Conservation (phyloP, 345 rosid genomes). For the Dipteronia dyeriana region DNA sequence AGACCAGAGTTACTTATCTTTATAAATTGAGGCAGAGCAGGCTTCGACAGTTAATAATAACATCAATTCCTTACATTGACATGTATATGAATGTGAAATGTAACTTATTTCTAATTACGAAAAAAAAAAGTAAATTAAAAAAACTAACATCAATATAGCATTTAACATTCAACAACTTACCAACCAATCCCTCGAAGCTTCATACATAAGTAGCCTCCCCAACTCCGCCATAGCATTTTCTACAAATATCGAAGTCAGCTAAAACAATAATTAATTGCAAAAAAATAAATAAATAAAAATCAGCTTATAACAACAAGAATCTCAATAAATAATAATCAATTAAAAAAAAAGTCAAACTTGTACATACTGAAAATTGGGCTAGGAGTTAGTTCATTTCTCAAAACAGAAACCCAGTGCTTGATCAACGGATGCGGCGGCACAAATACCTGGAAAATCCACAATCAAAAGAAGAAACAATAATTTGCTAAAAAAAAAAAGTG, state of each 20-base stretch:
- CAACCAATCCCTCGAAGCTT: conserved; percentile 96
- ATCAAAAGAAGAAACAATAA: background rate
- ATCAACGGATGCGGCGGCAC: conserved; percentile 96
- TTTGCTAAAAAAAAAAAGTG: background rate
- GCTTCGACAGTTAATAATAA: background rate
- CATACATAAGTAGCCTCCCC: conserved; percentile 85
- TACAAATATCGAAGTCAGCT: conserved; percentile 17
- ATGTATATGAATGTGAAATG: too few species aligned
- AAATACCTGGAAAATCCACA: conserved; percentile 52
- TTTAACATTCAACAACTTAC: conserved; percentile 35
- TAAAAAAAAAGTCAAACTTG: background rate
- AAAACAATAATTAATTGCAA: background rate
- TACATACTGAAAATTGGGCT: conserved; percentile 74
- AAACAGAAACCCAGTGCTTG: conserved; percentile 91
- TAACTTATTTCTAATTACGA: background rate
- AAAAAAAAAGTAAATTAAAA: too few species aligned
- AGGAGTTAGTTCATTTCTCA: conserved; percentile 86
- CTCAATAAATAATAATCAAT: background rate
- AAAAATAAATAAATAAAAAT: background rate
- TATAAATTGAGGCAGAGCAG: too few species aligned
- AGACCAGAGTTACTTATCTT: background rate
- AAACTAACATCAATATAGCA: background rate
- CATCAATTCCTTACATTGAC: background rate
- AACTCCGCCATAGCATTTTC: conserved; percentile 92
- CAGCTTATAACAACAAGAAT: background rate